Evolutionary conservation across 331 rosid species (phyloP).

Genomic region (Pyracantha coccinea): DNA sequence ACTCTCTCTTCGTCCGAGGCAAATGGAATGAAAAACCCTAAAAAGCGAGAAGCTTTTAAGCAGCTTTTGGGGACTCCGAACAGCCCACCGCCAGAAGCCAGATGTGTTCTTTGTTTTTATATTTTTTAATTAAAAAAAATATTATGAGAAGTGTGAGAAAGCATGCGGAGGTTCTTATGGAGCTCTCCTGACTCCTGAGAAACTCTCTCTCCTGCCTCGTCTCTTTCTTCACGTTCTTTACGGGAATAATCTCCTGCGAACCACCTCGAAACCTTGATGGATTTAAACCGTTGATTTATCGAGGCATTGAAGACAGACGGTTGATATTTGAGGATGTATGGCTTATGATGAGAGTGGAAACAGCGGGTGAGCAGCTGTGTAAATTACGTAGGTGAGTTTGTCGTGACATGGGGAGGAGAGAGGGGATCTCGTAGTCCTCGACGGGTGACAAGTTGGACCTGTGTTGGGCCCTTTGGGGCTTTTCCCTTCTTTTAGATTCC

Average conservation of each 20-base stretch:
- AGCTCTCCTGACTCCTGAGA: neutral
- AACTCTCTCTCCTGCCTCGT: neutral
- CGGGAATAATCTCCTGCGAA: neutral
- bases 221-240: neutral
- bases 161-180: slow-evolving; percentile 51
- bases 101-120: neutral
- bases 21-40: neutral
- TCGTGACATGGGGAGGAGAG: slow-evolving; percentile 11
- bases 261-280: accelerated
- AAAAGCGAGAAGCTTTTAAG: neutral
- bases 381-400: slow-evolving; percentile 11
- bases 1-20: neutral
- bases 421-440: neutral
- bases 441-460: slow-evolving; percentile 5
- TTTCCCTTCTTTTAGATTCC: neutral
- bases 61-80: slow-evolving; percentile 14
- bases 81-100: neutral
- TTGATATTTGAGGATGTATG: neutral
- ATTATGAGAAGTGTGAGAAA: neutral
- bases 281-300: neutral
- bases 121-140: neutral
- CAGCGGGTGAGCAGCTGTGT: neutral
- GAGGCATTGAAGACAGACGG: neutral
- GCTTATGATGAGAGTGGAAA: neutral
- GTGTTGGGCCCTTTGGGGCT: neutral